Conservation (phyloP, 805 yeast genomes). For the Clavispora fructus region DNA sequence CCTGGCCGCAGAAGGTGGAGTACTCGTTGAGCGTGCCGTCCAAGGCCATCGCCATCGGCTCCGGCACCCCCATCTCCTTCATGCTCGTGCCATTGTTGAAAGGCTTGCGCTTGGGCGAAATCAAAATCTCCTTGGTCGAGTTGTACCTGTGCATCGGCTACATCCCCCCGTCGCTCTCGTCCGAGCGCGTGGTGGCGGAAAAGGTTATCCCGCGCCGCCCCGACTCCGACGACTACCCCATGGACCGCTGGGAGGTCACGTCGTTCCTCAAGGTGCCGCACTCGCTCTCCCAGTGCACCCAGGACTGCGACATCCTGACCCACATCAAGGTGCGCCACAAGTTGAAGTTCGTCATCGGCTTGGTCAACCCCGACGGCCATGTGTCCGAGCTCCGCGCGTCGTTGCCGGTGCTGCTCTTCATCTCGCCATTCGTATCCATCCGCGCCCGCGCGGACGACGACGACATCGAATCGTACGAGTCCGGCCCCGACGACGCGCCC, state of each 20-base stretch:
- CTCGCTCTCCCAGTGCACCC: slow-evolving; percentile 70
- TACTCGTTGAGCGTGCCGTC: slow-evolving; percentile 82
- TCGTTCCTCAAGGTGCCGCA: slow-evolving; percentile 63
- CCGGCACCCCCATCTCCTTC: slow-evolving; percentile 64
- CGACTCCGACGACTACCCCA: slow-evolving; percentile 40
- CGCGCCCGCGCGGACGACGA: slow-evolving; percentile 39
- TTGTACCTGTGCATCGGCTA: slow-evolving; percentile 56
- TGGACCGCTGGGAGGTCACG: slow-evolving; percentile 67
- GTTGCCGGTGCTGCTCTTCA: slow-evolving; percentile 70
- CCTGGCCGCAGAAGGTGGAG: slow-evolving; percentile 93
- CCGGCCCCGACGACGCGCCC: slow-evolving; percentile 5
- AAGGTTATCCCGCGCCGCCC: slow-evolving; percentile 41
- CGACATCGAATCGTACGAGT: slow-evolving; percentile 3
- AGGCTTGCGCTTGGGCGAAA: slow-evolving; percentile 73
- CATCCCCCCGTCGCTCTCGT: slow-evolving; percentile 49
- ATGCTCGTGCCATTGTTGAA: slow-evolving; percentile 74
- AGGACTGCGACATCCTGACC: slow-evolving; percentile 71
- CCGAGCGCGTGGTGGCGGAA: slow-evolving; percentile 54
- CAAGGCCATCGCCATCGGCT: slow-evolving; percentile 87
- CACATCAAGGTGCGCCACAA: slow-evolving; percentile 85
- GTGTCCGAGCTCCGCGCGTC: slow-evolving; percentile 89
- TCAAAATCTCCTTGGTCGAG: slow-evolving; percentile 66
- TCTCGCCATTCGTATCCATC: slow-evolving; percentile 76
- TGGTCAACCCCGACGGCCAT: slow-evolving; percentile 87
- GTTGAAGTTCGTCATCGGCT: slow-evolving; percentile 70